Conservation (phyloP, 2,329 filamentous ascomycete genomes). For the Celoporthe dispersa region DNA sequence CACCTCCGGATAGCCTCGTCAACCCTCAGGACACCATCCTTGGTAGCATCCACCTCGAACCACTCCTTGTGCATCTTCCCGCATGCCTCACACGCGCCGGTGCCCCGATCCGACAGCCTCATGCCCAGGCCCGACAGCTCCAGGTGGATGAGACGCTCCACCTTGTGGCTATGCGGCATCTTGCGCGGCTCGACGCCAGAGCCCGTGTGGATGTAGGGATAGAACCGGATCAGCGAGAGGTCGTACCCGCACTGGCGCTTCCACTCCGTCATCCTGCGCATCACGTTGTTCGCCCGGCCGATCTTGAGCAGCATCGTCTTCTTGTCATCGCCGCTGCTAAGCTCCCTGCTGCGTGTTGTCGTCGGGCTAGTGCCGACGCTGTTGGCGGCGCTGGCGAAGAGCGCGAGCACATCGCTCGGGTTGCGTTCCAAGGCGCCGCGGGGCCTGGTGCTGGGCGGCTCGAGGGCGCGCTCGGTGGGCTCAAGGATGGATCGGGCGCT, state of each 20-base stretch:
- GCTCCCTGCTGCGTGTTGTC: conserved; percentile 26
- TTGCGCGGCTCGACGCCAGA: conserved; percentile 59
- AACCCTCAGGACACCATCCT: conserved; percentile 45
- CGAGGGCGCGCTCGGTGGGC: conserved; percentile 43
- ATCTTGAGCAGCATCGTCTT: conserved; percentile 73
- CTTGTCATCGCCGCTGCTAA: conserved; percentile 36
- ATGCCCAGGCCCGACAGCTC: conserved; percentile 73
- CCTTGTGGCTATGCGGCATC: conserved; percentile 82
- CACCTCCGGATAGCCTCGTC: conserved; percentile 77
- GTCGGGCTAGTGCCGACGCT: conserved; percentile 32
- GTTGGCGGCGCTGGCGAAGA: conserved; percentile 47
- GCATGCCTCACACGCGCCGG: conserved; percentile 69
- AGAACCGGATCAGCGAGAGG: conserved; percentile 85
- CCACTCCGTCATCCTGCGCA: conserved; percentile 91
- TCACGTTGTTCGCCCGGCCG: conserved; percentile 77
- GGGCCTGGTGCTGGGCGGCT: conserved; percentile 47
- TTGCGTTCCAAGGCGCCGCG: conserved; percentile 46
- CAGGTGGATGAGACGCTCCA: conserved; percentile 88
- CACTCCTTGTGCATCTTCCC: conserved; percentile 89
- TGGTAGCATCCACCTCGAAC: conserved; percentile 75
- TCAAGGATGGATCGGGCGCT: conserved; percentile 63
- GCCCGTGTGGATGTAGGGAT: conserved; percentile 72
- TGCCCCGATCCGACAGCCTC: conserved; percentile 54
- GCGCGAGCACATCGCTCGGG: conserved; percentile 59
- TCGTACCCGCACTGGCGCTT: conserved; percentile 89